A percentile compares a stretch with the other conserved stretches of the same genome.
Conservation (phyloP, 2,329 filamentous ascomycete species). For the Eutypa lata region DNA sequence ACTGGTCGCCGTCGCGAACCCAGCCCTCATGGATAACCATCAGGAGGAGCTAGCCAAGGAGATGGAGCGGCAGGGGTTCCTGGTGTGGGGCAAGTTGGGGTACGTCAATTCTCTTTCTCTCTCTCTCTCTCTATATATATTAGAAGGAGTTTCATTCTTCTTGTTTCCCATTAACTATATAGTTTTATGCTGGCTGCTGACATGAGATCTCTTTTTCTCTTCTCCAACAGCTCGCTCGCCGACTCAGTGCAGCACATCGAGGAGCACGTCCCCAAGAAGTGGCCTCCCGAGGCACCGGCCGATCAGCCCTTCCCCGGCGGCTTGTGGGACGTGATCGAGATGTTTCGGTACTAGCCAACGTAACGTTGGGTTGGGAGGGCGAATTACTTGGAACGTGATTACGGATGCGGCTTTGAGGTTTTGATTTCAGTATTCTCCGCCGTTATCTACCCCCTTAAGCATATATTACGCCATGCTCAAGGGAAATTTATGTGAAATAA, state of each 20-base stretch:
- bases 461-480: too few species aligned
- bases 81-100: slow-evolving; percentile 67
- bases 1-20: slow-evolving; percentile 88
- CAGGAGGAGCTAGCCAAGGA: slow-evolving; percentile 82
- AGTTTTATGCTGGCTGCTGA: too few species aligned
- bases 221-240: slow-evolving; percentile 16
- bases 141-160: too few species aligned
- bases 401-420: too few species aligned
- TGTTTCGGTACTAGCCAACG: too few species aligned
- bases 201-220: neutral
- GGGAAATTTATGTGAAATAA: too few species aligned
- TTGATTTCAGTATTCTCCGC: too few species aligned
- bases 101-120: slow-evolving; percentile 35
- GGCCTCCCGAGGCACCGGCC: slow-evolving; percentile 21
- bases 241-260: slow-evolving; percentile 18
- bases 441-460: too few species aligned
- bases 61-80: slow-evolving; percentile 71
- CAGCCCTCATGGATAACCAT: slow-evolving; percentile 79
- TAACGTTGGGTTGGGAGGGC: too few species aligned
- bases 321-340: slow-evolving; percentile 26
- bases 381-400: too few species aligned
- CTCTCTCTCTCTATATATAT: neutral
- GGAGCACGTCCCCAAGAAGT: slow-evolving; percentile 12
- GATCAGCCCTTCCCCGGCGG: slow-evolving; percentile 19
- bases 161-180: too few species aligned